These are phyloP conservation scores for Zygosaccharomyces pseudobailii DNA, from an alignment of 1,139 yeast genomes.

Conservation along the genomic window DNA sequence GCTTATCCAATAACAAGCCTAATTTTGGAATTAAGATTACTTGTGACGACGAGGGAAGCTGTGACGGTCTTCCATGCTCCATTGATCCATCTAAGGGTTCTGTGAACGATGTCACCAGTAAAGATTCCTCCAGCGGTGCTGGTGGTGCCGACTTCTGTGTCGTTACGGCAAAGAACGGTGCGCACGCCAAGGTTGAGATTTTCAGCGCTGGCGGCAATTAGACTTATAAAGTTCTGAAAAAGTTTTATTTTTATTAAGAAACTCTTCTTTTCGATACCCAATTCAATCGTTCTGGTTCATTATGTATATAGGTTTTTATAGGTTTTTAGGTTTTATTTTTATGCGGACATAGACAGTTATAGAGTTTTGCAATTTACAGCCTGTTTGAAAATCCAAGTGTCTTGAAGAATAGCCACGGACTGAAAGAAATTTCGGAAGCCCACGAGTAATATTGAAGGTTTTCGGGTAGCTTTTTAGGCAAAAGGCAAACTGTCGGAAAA, in stretches of 20 bases:
- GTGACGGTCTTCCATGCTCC: constrained; percentile 73
- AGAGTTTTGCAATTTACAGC: not conserved
- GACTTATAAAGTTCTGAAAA: too few relatives aligned
- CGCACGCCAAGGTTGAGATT: constrained; percentile 69
- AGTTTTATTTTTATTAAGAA: too few relatives aligned
- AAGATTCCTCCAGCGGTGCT: constrained; percentile 41
- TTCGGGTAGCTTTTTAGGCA: too few relatives aligned
- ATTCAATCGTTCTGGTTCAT: not conserved
- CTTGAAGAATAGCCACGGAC: not conserved
- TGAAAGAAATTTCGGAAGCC: too few relatives aligned
- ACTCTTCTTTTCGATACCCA: not conserved
- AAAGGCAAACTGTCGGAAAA: too few relatives aligned
- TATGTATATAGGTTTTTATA: not conserved
- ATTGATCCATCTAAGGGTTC: constrained; percentile 66
- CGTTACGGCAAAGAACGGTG: constrained; percentile 63
- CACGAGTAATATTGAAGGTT: too few relatives aligned
- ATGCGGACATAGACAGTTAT: not conserved
- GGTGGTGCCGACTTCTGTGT: constrained; percentile 78
- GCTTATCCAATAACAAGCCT: constrained; percentile 55
- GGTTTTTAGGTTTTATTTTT: not conserved
- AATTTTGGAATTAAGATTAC: constrained; percentile 66
- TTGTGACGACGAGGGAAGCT: constrained; percentile 62
- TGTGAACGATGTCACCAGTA: constrained; percentile 47
- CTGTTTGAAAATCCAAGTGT: not conserved
- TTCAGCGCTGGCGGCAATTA: constrained; percentile 35